Percentiles rank a stretch among this genome's conserved stretches.
These are phyloP conservation scores for Phytomonas francai DNA, from an alignment of 208 protist genomes.

Conservation along the genomic window DNA sequence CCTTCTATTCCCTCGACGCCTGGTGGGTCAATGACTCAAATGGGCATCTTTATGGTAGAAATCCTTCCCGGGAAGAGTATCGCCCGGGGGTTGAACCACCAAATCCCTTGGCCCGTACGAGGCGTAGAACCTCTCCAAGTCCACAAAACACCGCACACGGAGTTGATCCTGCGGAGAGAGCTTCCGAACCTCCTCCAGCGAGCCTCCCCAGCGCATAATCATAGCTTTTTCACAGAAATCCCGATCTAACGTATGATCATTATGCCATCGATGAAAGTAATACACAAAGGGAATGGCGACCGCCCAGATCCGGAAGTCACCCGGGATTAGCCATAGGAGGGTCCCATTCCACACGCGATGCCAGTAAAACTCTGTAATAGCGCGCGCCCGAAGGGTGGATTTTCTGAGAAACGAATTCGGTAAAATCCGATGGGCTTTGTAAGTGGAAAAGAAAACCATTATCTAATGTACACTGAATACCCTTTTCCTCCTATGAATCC, in stretches of 20 bases:
- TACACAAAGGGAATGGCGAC: slow-evolving; percentile 66
- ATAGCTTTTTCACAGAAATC: slow-evolving; percentile 77
- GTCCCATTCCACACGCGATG: slow-evolving; percentile 72
- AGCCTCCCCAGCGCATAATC: slow-evolving; percentile 81
- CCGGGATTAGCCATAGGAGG: slow-evolving; percentile 59
- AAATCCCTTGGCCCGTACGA: slow-evolving; percentile 80
- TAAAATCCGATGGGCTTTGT: slow-evolving; percentile 66
- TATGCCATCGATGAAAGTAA: slow-evolving; percentile 84
- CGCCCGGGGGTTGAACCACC: slow-evolving; percentile 65
- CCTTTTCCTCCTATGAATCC: slow-evolving; percentile 6
- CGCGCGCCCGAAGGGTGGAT: slow-evolving; percentile 59
- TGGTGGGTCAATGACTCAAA: slow-evolving; percentile 7
- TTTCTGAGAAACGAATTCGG: slow-evolving; percentile 52
- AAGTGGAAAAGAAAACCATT: slow-evolving; percentile 84
- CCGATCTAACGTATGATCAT: slow-evolving; percentile 60
- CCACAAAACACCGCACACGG: slow-evolving; percentile 58
- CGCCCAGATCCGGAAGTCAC: slow-evolving; percentile 73
- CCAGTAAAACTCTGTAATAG: slow-evolving; percentile 79
- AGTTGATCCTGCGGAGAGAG: slow-evolving; percentile 80
- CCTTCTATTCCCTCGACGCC: neutral
- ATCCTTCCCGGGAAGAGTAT: slow-evolving; percentile 67
- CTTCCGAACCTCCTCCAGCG: slow-evolving; percentile 73
- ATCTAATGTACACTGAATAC: neutral
- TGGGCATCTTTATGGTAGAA: slow-evolving; percentile 43
- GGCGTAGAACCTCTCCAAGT: slow-evolving; percentile 83